Evolutionary conservation across 805 yeast genomes (phyloP), one percentile per base, ranked within the genome.

Genomic region (Candida verbasci): DNA sequence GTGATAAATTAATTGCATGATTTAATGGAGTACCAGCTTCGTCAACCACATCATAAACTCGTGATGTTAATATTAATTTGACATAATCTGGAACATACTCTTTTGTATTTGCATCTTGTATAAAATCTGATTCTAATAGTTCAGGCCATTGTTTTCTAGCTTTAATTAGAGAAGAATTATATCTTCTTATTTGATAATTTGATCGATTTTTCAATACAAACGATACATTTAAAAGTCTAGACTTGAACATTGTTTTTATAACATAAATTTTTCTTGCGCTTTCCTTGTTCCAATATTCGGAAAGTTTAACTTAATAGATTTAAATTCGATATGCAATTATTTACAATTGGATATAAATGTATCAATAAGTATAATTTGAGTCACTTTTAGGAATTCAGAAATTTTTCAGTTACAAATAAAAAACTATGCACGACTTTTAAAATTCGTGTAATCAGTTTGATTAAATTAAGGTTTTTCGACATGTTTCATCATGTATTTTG

Each of bases 1-100:
- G 81, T 1, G 93, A 80, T 31, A 93, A 67, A 18, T 82, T 78
- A 9, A 78, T 74, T 0, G 95, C 97, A 24, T 70, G 66, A 1
- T 86, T 74, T 26, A 88, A 68, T 4, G 97, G 97, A 0, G 96
- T 80, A 45, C 93, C 97, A 1, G 64, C 70, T 29, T 60, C 54
- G 30, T 85, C 81, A 27, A 93, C 82, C 9, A 87, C 96, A 52
- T 94, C 98, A 59, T 94, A 94, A 2, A 93, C 97, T 40, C 96
- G 70, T 2, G 97, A 85, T 1, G 97, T 86, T 37, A 93, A 67
- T 34, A 91, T 88, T 62, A 93, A 68, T 54, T 94, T 84, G 45
- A 93, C 78, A 54, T 93, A 93, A 65, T 93, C 97, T n/a, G 97
- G 97, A 10, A 79, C 68, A 20, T 31, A 32, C n/a, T 79, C 68